Evolutionary conservation across 192 early-diverging fungal genomes (phyloP).

Genomic region (Rhizophagus prolifer): DNA sequence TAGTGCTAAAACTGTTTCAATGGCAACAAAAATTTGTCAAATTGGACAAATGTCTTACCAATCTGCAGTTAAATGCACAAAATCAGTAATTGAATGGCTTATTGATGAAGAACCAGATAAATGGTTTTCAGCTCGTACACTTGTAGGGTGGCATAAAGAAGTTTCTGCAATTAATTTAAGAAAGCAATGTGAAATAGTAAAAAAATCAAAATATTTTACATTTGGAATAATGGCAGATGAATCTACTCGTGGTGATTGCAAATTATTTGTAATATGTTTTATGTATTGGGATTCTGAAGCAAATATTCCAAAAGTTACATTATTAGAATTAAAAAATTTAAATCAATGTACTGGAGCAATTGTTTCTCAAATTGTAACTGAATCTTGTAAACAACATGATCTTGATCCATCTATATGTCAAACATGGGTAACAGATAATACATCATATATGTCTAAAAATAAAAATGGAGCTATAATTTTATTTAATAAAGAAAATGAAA

Average conservation of each 20-base stretch:
- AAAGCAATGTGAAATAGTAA: not conserved
- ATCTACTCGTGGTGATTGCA: not conserved
- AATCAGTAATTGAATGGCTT: not conserved
- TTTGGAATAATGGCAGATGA: not conserved
- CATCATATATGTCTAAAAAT: not conserved
- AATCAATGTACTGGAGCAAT: not conserved
- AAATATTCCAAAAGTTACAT: not conserved
- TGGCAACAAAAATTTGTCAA: slow-evolving; percentile 9
- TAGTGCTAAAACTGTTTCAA: not conserved
- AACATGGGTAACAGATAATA: not conserved
- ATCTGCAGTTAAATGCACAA: slow-evolving; percentile 11
- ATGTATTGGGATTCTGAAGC: not conserved
- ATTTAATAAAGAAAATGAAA: slow-evolving; percentile 2
- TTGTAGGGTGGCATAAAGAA: not conserved
- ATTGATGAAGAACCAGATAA: slow-evolving; percentile 5
- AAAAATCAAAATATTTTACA: not conserved
- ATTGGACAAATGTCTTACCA: slow-evolving; percentile 1
- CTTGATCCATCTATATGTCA: not conserved
- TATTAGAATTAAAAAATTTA: not conserved
- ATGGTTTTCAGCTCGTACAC: not conserved
- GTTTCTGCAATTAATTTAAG: slow-evolving; percentile 4
- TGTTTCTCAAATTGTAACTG: not conserved
- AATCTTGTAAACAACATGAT: not conserved
- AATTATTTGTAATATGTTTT: slow-evolving; percentile 9
- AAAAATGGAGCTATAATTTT: not conserved